These are phyloP conservation scores for Endogone sp. DNA, from an alignment of 192 early-diverging fungal species.

Conservation along the genomic window DNA sequence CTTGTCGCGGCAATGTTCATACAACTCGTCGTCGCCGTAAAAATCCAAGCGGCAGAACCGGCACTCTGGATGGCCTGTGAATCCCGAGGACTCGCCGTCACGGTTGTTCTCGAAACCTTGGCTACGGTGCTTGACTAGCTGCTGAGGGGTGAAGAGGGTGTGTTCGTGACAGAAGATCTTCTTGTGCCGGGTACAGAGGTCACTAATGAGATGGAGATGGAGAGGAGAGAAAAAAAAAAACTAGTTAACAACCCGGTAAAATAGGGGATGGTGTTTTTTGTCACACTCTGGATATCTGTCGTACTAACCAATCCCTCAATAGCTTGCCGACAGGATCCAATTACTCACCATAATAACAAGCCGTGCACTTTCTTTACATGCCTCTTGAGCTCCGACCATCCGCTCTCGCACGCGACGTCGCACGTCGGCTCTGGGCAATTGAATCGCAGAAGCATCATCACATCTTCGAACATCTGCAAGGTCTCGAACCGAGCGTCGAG, in stretches of 20 bases:
- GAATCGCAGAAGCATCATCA: slow-evolving; percentile 68
- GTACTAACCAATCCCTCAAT: no score
- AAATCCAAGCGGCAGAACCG: slow-evolving; percentile 81
- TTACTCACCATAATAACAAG: slow-evolving; percentile 70
- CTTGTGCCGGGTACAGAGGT: slow-evolving; percentile 85
- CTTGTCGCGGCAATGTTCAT: slow-evolving; percentile 85
- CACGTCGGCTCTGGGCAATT: slow-evolving; percentile 88
- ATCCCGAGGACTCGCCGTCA: slow-evolving; percentile 55
- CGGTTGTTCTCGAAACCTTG: slow-evolving; percentile 55
- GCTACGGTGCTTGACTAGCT: slow-evolving; percentile 74
- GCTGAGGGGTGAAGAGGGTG: slow-evolving; percentile 70
- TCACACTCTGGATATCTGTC: not conserved
- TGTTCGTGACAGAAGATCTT: slow-evolving; percentile 95
- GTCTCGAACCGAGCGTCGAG: slow-evolving; percentile 74
- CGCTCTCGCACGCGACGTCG: slow-evolving; percentile 64
- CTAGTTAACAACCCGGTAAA: not conserved
- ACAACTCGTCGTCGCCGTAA: slow-evolving; percentile 93
- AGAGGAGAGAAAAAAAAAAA: slow-evolving; percentile 1
- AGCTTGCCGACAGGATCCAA: no score
- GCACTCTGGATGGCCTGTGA: slow-evolving; percentile 86
- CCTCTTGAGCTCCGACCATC: slow-evolving; percentile 80
- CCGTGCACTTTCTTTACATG: slow-evolving; percentile 79
- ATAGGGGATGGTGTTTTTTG: not conserved
- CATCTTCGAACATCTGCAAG: slow-evolving; percentile 69
- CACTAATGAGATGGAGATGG: slow-evolving; percentile 40